Base-by-base conservation (phyloP, 2,329 filamentous ascomycete genomes). In the Xylariaceae sp. region DNA sequence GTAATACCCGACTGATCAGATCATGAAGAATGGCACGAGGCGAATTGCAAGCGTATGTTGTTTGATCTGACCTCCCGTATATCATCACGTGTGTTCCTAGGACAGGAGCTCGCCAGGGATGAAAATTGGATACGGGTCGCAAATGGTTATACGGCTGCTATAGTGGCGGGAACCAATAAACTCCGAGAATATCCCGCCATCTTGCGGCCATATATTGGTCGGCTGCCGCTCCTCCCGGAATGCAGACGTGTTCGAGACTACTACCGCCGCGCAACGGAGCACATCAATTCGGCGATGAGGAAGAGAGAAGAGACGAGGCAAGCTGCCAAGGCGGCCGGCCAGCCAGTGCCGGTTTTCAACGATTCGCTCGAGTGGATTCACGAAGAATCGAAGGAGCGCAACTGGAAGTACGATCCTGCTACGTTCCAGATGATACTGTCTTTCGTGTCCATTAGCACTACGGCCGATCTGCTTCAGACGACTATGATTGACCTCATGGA, bases 21-120 rank as follows among this genome's bases (percentile, higher is more conserved):
- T n/a, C n/a, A 34, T 47, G 6, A 37, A 74, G 73, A 74, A 49
- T 77, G 75, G 75, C 66, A 63, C 19, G 54, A 69, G 8, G 61
- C 71, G 30, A 54, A 53, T n/a, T 59, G 75, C 21, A 61, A 63
- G 5, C 55, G 62, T 1, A 55, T 65, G 15, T 30, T 74, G 9
- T 67, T 72, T 1, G 63, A 68, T 15, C 57, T 76, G 2, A 68
- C 80, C 2, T 71, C 74, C 16, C 73, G 75, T 15, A 54, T 80
- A 19, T 76, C 76, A 0, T 72, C 76, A 0, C 68, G 74, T 9
- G 67, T 77, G 9, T 78, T 79, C 47, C 58, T 79, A 2, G 76
- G 76, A 5, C 56, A 68, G 2, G 65, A 71, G 26, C 61, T 77
- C 7, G 74, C 72, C 60, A 70, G 72, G 19, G 66, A 77, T 53